These are phyloP conservation scores for Russula sp. DNA, from an alignment of 768 basidiomycete genomes.

Conservation along the genomic window DNA sequence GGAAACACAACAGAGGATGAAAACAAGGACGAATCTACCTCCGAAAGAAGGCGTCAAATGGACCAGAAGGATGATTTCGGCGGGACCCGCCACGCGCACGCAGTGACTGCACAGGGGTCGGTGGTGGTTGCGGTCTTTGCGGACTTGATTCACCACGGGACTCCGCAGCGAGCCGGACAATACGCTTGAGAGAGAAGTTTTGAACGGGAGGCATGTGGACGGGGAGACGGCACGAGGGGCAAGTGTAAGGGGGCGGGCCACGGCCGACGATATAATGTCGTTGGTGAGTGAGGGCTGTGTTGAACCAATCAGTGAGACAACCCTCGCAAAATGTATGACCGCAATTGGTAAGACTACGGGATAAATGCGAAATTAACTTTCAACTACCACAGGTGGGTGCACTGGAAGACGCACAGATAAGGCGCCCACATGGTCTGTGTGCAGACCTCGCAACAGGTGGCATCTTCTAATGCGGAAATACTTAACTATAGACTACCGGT, in stretches of 20 bases:
- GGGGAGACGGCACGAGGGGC: slow-evolving; percentile 55
- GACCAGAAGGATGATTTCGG: background rate
- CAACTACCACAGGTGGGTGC: background rate
- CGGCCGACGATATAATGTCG: slow-evolving; percentile 32
- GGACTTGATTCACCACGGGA: slow-evolving; percentile 45
- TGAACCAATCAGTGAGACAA: slow-evolving; percentile 53
- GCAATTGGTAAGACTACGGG: slow-evolving; percentile 46
- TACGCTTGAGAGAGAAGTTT: slow-evolving; percentile 51
- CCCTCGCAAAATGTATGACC: slow-evolving; percentile 63
- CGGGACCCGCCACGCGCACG: slow-evolving; percentile 12
- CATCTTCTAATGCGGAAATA: slow-evolving; percentile 39
- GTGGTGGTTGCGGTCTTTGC: slow-evolving; percentile 5
- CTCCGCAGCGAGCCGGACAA: slow-evolving; percentile 44
- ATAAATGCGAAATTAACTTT: background rate
- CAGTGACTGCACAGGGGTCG: background rate
- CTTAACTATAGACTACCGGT: background rate
- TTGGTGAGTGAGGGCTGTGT: slow-evolving; percentile 42
- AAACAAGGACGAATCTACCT: background rate
- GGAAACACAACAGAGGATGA: background rate
- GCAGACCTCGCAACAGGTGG: slow-evolving; percentile 59
- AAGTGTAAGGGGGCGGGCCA: slow-evolving; percentile 40
- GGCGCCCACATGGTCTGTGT: slow-evolving; percentile 57
- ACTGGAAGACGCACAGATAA: slow-evolving; percentile 42
- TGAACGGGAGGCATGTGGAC: slow-evolving; percentile 48
- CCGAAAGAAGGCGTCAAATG: slow-evolving; percentile 9